phyloP scores from a whole-genome alignment of 352 stramenopile species.

The Phytophthora boehmeriae region DNA sequence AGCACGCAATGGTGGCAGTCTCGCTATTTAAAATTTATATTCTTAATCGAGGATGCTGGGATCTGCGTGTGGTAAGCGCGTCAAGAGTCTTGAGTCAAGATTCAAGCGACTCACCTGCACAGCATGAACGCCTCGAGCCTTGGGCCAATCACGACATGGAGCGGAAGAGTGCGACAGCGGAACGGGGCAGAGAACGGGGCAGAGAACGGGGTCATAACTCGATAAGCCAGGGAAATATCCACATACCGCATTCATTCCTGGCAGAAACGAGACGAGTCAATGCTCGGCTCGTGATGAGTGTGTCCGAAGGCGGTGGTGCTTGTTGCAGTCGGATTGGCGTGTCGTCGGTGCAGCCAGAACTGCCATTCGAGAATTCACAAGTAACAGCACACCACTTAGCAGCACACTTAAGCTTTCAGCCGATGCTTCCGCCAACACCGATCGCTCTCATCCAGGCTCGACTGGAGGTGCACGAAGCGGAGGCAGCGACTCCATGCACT shows the following conservation, averaged over 20 bases:
- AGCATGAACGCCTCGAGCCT: background rate
- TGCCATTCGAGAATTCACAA: conserved; percentile 29
- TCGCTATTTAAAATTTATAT: too few species aligned
- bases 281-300: background rate
- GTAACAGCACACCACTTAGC: conserved; percentile 7
- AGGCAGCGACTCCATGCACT: conserved; percentile 31
- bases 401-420: background rate
- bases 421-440: conserved; percentile 27
- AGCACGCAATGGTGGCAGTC: too few species aligned
- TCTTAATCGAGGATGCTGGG: too few species aligned
- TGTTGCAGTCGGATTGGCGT: background rate
- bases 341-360: background rate
- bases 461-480: conserved; percentile 5
- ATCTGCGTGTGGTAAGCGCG: background rate
- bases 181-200: background rate
- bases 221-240: background rate
- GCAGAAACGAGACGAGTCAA: conserved; percentile 1
- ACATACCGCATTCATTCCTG: background rate
- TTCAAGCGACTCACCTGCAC: background rate
- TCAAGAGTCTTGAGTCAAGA: too few species aligned
- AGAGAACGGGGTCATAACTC: background rate
- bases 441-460: conserved; percentile 27
- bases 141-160: background rate
- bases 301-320: background rate
- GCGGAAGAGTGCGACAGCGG: background rate